Conservation (phyloP, 1,284 basidiomycete genomes). For the Tetrapyrgos nigripes region DNA sequence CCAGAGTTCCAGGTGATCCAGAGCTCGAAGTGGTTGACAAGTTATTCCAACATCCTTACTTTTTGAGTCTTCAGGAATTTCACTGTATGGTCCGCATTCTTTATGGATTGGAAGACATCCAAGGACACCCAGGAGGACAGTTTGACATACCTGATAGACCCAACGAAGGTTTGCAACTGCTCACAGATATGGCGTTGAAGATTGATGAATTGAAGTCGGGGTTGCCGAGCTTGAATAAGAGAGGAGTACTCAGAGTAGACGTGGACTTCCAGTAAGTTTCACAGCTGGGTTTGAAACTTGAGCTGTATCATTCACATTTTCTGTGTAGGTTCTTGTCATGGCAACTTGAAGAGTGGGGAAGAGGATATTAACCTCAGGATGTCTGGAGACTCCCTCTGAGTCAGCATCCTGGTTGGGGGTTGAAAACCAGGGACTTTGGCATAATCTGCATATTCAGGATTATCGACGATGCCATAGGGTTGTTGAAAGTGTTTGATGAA, state of each 20-base stretch:
- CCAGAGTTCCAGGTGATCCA: neutral
- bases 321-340: no score
- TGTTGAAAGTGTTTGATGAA: no score
- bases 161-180: neutral
- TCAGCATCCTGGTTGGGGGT: no score
- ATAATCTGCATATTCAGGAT: no score
- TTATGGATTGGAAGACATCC: neutral
- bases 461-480: no score
- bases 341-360: no score
- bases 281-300: no score
- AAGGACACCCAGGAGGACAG: slow-evolving; percentile 1
- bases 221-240: neutral
- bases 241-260: neutral
- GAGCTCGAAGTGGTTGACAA: neutral
- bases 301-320: no score
- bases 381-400: no score
- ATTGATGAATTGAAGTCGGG: neutral
- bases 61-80: neutral
- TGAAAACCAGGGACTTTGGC: no score
- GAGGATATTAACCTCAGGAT: no score
- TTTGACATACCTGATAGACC: neutral
- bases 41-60: neutral
- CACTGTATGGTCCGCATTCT: neutral
- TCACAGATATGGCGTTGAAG: neutral
- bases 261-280: neutral